phyloP scores from a whole-genome alignment of 176 grass and related monocot genomes.

The Tillandsia fasciculata region DNA sequence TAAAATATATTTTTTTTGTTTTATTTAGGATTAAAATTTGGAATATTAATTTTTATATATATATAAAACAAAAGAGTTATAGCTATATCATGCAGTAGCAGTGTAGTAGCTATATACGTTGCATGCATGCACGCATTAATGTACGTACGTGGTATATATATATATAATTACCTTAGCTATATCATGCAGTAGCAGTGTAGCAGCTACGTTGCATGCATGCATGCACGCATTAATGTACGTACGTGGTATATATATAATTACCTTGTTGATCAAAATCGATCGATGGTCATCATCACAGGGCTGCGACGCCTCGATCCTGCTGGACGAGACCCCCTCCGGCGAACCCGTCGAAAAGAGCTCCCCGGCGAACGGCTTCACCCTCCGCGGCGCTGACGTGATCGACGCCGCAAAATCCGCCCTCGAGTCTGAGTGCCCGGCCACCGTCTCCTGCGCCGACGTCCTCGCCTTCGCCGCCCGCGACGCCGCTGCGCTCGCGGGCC shows the following conservation, averaged over 20 bases:
- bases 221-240: not conserved
- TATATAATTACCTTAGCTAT: too few species aligned
- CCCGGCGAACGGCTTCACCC: constrained; percentile 34
- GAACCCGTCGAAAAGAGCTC: constrained; percentile 44
- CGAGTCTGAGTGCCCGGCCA: constrained; percentile 35
- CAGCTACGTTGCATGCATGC: not conserved
- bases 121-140: not conserved
- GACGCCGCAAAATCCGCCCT: constrained; percentile 25
- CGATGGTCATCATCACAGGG: constrained; percentile 19
- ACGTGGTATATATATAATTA: too few species aligned
- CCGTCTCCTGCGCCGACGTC: constrained; percentile 38
- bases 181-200: too few species aligned
- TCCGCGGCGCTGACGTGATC: constrained; percentile 25
- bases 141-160: too few species aligned
- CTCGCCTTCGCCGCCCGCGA: constrained; percentile 26
- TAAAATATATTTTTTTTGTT: too few species aligned
- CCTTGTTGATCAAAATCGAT: too few species aligned
- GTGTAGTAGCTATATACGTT: too few species aligned
- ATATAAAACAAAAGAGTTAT: too few species aligned
- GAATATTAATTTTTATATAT: too few species aligned
- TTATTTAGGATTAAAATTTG: too few species aligned
- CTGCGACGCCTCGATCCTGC: constrained; percentile 44
- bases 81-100: too few species aligned
- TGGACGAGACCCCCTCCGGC: constrained; percentile 33
- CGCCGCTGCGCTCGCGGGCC: constrained; percentile 27